These are phyloP conservation scores for Pleomassaria siparia DNA, from an alignment of 2,329 filamentous ascomycete genomes.

Conservation along the genomic window DNA sequence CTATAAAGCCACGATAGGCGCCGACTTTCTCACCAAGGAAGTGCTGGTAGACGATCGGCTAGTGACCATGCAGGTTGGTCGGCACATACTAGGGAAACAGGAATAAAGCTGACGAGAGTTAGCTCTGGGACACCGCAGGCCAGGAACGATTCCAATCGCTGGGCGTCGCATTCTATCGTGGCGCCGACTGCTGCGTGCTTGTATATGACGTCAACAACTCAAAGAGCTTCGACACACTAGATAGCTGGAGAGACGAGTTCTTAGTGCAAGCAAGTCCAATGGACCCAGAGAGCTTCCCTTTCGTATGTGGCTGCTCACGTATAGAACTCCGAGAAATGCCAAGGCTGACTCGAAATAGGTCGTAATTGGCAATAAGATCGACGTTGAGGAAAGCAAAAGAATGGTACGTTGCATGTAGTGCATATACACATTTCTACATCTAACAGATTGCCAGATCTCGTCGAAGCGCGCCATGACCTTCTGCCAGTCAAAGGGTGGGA, in stretches of 20 bases:
- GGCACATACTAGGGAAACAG: neutral
- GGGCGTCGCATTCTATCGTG: conserved; percentile 95
- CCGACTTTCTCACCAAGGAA: conserved; percentile 97
- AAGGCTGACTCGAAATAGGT: conserved; percentile 59
- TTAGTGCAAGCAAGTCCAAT: conserved; percentile 94
- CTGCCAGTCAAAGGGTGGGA: conserved; percentile 94
- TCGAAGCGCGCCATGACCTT: conserved; percentile 96
- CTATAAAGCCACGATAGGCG: conserved; percentile 99
- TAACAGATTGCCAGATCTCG: conserved; percentile 65
- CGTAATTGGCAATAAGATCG: conserved; percentile 98
- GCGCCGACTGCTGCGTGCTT: conserved; percentile 95
- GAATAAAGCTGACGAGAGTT: conserved; percentile 22
- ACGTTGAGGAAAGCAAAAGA: conserved; percentile 96
- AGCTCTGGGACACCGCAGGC: conserved; percentile 98
- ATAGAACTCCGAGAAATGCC: neutral
- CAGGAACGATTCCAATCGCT: conserved; percentile 97
- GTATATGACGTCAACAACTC: conserved; percentile 99
- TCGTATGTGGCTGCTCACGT: conserved; percentile 62
- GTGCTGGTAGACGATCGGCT: conserved; percentile 95
- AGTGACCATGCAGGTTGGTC: conserved; percentile 90
- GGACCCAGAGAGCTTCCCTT: conserved; percentile 96
- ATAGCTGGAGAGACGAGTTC: conserved; percentile 98
- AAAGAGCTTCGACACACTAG: conserved; percentile 97
- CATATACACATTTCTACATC: neutral
- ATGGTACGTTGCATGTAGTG: conserved; percentile 57